Percentiles rank a stretch among this genome's conserved stretches.
These are phyloP conservation scores for Senna tora DNA, from an alignment of 306 rosid species.

Conservation along the genomic window DNA sequence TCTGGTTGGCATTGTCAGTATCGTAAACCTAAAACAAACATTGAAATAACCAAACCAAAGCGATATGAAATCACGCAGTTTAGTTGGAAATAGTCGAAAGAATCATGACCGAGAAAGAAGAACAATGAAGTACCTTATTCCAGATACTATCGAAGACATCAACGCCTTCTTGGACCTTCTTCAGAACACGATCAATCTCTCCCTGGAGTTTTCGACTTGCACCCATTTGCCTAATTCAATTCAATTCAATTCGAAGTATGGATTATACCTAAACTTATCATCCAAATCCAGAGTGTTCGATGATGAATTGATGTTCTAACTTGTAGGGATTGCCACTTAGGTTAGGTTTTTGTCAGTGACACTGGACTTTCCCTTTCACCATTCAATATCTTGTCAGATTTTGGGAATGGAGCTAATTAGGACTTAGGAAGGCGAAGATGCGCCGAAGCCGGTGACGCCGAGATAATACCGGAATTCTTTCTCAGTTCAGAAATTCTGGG, in stretches of 20 bases:
- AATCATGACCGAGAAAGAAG: neutral
- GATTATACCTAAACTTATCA: neutral
- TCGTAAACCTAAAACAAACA: constrained; percentile 73
- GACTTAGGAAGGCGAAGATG: neutral
- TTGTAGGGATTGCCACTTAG: constrained; percentile 3
- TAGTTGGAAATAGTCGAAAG: constrained; percentile 7
- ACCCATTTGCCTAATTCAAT: constrained; percentile 59
- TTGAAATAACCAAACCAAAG: neutral
- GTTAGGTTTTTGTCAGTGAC: neutral
- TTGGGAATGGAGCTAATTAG: neutral
- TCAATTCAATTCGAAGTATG: neutral
- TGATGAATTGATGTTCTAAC: constrained; percentile 10
- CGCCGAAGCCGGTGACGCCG: neutral
- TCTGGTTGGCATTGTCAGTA: constrained; percentile 96
- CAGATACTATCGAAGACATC: constrained; percentile 95
- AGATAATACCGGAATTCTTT: no score
- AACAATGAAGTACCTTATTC: constrained; percentile 74
- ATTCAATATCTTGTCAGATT: neutral
- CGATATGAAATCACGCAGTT: neutral
- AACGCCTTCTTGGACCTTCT: constrained; percentile 98
- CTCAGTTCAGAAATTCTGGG: no score
- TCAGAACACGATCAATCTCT: constrained; percentile 96
- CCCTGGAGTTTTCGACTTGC: constrained; percentile 99
- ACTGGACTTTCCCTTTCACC: neutral
- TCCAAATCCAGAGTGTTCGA: neutral